Evolutionary conservation across 371 early-diverging fungal species (phyloP).

Genomic region (Mucor irregularis): DNA sequence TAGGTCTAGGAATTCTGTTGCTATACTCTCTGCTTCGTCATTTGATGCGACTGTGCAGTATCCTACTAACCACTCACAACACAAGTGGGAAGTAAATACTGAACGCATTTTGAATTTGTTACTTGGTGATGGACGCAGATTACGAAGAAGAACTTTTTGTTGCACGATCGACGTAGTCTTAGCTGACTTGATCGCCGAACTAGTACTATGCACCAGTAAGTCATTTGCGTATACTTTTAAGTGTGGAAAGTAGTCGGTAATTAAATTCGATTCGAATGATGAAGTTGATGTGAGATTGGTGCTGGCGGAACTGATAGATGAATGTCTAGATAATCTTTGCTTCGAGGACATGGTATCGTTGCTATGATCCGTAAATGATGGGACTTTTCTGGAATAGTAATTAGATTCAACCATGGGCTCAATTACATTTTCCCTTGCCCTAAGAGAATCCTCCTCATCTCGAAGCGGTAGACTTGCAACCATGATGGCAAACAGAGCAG

Average conservation of each 20-base stretch:
- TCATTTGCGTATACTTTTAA: slow-evolving; percentile 6
- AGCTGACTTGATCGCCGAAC: too few species aligned
- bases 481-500: slow-evolving; percentile 18
- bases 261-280: neutral
- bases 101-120: slow-evolving; percentile 25
- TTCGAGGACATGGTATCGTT: neutral
- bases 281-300: neutral
- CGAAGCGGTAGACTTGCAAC: slow-evolving; percentile 24
- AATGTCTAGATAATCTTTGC: neutral
- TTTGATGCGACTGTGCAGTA: slow-evolving; percentile 51
- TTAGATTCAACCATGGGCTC: too few species aligned
- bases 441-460: too few species aligned
- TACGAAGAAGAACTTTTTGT: slow-evolving; percentile 22
- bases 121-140: slow-evolving; percentile 14
- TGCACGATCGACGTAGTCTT: slow-evolving; percentile 9
- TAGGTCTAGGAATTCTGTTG: slow-evolving; percentile 43
- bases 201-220: slow-evolving; percentile 4
- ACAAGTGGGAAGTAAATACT: slow-evolving; percentile 17
- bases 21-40: slow-evolving; percentile 55
- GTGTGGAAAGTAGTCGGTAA: slow-evolving; percentile 17
- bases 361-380: neutral
- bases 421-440: too few species aligned
- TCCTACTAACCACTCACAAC: slow-evolving; percentile 55
- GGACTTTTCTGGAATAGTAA: neutral
- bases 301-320: neutral